Conservation (phyloP, 331 rosid species). For the Malus hybrid region DNA sequence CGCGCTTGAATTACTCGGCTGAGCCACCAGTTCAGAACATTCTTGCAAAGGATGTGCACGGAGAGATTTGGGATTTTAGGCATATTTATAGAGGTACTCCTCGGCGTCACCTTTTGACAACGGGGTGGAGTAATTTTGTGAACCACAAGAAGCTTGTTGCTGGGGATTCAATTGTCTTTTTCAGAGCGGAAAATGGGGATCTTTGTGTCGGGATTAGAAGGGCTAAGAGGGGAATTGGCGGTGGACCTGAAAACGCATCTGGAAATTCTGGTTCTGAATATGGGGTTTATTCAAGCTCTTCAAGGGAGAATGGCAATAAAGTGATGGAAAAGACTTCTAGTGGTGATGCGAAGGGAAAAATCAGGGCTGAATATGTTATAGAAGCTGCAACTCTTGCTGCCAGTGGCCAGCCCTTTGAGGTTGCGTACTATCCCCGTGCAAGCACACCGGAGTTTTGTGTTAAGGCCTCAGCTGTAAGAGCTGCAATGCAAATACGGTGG, state of each 20-base stretch:
- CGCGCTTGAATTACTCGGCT: constrained; percentile 68
- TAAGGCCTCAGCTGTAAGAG: constrained; percentile 55
- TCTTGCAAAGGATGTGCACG: constrained; percentile 82
- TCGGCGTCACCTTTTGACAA: constrained; percentile 87
- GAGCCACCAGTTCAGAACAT: constrained; percentile 86
- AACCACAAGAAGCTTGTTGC: constrained; percentile 94
- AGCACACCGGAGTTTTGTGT: constrained; percentile 83
- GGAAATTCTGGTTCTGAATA: constrained; percentile 35
- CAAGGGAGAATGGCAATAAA: constrained; percentile 29
- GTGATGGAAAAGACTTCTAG: constrained; percentile 15
- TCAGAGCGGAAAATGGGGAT: constrained; percentile 80
- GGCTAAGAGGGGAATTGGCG: constrained; percentile 81
- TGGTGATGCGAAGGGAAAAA: constrained; percentile 36
- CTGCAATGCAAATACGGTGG: constrained; percentile 80
- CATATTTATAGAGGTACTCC: constrained; percentile 97
- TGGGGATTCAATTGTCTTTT: constrained; percentile 83
- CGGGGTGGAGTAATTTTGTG: constrained; percentile 97
- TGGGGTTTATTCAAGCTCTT: constrained; percentile 28
- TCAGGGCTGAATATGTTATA: constrained; percentile 45
- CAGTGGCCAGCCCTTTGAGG: constrained; percentile 68
- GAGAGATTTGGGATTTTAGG: constrained; percentile 82
- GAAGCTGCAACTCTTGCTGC: constrained; percentile 79
- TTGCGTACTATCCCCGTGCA: constrained; percentile 76
- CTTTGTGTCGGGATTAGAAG: constrained; percentile 89
- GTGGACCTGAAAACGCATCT: constrained; percentile 51